Conservation (phyloP, 768 basidiomycete genomes). For the Neoboletus magnificus region DNA sequence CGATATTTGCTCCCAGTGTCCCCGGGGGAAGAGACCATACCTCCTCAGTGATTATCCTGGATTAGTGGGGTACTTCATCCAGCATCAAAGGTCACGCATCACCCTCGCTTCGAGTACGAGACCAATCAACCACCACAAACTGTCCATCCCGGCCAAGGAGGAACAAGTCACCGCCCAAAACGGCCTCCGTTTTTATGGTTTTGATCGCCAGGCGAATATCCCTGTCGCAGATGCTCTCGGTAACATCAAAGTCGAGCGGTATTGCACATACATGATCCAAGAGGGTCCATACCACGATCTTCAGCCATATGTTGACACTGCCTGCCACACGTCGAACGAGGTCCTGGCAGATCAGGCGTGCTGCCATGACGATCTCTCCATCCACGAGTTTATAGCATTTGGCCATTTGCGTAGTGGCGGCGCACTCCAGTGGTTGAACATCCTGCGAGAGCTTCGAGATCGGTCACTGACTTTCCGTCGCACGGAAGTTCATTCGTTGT, state of each 20-base stretch:
- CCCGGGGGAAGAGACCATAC: not conserved
- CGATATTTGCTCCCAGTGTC: constrained; percentile 27
- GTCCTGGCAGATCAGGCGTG: constrained; percentile 40
- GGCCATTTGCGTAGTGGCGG: constrained; percentile 44
- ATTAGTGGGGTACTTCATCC: not conserved
- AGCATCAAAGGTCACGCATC: constrained; percentile 25
- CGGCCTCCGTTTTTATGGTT: constrained; percentile 28
- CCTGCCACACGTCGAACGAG: constrained; percentile 39
- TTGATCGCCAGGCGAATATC: constrained; percentile 14
- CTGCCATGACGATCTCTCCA: constrained; percentile 37
- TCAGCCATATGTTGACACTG: constrained; percentile 35
- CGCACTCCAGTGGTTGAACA: constrained; percentile 49
- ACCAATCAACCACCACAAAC: constrained; percentile 16
- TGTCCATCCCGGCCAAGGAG: constrained; percentile 15
- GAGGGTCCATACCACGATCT: constrained; percentile 33
- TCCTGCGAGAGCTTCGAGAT: constrained; percentile 39
- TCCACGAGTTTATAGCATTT: constrained; percentile 46
- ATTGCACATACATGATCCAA: constrained; percentile 33
- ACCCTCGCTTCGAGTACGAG: constrained; percentile 37
- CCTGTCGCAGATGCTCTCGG: constrained; percentile 18
- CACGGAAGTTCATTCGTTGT: constrained; percentile 39
- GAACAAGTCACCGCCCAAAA: constrained; percentile 28
- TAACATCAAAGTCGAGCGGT: constrained; percentile 4
- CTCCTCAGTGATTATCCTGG: not conserved
- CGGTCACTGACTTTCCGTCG: constrained; percentile 36